Conservation (phyloP, 1,139 yeast species). For the Protomyces inundatus region DNA sequence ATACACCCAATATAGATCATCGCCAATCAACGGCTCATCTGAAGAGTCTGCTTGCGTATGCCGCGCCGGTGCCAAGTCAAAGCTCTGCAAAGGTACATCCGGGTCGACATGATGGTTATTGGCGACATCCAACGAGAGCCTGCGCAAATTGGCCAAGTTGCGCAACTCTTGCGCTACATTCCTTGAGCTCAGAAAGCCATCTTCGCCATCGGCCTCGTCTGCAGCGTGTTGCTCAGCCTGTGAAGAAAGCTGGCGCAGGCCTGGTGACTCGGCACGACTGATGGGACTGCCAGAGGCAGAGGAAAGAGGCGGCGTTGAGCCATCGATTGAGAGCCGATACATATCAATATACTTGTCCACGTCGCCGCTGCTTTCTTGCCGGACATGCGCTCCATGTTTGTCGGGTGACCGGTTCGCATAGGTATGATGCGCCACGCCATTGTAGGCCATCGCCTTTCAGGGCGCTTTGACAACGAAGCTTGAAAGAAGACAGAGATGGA, state of each 20-base stretch:
- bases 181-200: constrained; percentile 8
- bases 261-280: neutral
- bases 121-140: constrained; percentile 15
- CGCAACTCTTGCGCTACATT: constrained; percentile 13
- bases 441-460: no score
- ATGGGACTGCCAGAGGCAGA: neutral
- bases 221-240: neutral
- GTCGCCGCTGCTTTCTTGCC: no score
- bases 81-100: constrained; percentile 14
- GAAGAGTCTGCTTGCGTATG: neutral
- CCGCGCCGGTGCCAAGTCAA: neutral
- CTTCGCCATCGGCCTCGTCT: neutral
- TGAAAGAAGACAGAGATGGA: no score
- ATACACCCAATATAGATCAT: constrained; percentile 18
- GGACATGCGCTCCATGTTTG: no score
- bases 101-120: constrained; percentile 13
- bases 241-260: neutral
- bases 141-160: constrained; percentile 17
- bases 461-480: no score
- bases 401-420: no score
- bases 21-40: constrained; percentile 7
- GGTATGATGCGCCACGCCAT: no score
- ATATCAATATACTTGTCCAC: no score
- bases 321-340: no score
- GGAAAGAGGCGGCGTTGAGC: no score